phyloP scores from a whole-genome alignment of 2,329 filamentous ascomycete species.

The Pseudocercospora pini-densiflorae region DNA sequence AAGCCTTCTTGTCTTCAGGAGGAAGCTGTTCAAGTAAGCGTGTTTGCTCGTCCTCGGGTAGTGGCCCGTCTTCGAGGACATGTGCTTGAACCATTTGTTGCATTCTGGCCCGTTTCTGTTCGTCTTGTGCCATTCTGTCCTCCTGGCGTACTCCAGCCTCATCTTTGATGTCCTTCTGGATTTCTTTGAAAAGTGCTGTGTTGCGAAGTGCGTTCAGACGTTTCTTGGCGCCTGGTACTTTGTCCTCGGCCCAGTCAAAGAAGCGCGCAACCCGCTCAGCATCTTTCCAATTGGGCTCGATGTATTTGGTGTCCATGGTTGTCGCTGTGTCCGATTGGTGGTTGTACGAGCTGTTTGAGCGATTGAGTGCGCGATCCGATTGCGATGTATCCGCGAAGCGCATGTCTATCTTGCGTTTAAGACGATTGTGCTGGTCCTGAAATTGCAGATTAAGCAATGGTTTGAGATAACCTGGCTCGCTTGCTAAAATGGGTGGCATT shows the following conservation, averaged over 20 bases:
- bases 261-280: neutral
- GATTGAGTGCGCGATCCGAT: neutral
- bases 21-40: neutral
- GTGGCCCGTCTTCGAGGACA: neutral
- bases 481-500: neutral
- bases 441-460: neutral
- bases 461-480: neutral
- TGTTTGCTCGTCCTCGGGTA: neutral
- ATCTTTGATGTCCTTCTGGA: neutral
- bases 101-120: neutral
- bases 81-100: neutral
- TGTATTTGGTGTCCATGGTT: neutral
- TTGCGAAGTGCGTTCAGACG: neutral
- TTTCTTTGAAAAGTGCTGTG: neutral
- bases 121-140: neutral
- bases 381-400: neutral
- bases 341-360: neutral
- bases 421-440: neutral
- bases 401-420: neutral
- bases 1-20: neutral
- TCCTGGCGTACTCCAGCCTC: neutral
- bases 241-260: neutral
- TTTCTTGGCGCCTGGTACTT: neutral
- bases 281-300: neutral
- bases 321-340: neutral